Base-by-base conservation (phyloP, 2,329 filamentous ascomycete genomes). In the Colletotrichum noveboracense region DNA sequence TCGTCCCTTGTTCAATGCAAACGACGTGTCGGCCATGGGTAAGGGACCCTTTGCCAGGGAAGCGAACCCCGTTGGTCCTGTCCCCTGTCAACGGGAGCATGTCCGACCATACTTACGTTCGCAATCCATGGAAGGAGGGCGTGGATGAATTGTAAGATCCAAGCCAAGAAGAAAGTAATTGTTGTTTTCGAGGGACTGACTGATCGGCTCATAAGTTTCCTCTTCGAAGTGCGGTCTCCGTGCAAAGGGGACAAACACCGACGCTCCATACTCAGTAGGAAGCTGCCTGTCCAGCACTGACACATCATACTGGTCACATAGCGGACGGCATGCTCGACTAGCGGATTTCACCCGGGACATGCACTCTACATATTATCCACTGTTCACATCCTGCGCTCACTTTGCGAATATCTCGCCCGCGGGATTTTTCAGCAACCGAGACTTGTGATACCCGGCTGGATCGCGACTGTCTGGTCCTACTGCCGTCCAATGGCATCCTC, bases 201-300 rank as follows among this genome's bases (percentile, higher is more conserved):
- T 72, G 73, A 67, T 72, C 73, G 36, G 62, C 69, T 60, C 56
- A 60, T 18, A 26, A 62, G 14, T 72, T 71, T 66, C 72, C 67
- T 10, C 24, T 60, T 62, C 30, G 8, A 65, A 24, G 24, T 21
- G 21, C 66, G 36, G 55, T 34, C 21, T 61, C 55, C 52, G 38
- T 38, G 67, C 60, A 32, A 34, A 18, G 52, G 66, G 32, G 10
- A 61, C 13, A 24, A 21, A 32, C 36, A 48, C 58, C 43, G 14
- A 58, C 21, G 24, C 66, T 32, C 12, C 43, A 21, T 52, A 52
- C 43, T 52, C n/a, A 52, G 43, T 28, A 36, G 55, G 52, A 48
- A 61, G 66, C 55, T 58, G 52, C 9, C 10, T 70, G 24, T 48
- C n/a, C 26, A 55, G n/a, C 28, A 65, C 58, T 56, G 21, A 28